Evolutionary conservation across 768 basidiomycete genomes (phyloP).

Genomic region (Rhodotorula paludigena): DNA sequence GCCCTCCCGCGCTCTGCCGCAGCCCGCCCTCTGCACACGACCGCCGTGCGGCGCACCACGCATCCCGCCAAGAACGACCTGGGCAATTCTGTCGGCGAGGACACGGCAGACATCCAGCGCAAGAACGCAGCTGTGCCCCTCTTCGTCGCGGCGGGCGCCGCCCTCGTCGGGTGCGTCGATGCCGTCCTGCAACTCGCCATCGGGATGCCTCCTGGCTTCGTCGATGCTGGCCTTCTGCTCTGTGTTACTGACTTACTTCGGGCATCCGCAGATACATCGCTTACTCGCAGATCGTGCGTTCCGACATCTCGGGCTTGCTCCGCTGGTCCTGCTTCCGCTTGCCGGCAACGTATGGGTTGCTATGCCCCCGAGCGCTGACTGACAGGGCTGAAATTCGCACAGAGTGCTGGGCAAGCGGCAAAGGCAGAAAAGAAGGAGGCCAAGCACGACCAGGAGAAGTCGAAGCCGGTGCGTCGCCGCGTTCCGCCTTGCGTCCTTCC

Average conservation of each 20-base stretch:
- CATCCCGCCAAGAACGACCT: neutral
- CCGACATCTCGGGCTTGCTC: neutral
- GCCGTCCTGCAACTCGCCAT: neutral
- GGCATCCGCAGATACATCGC: neutral
- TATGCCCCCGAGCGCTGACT: no score
- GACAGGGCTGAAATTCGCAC: no score
- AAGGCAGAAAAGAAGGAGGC: neutral
- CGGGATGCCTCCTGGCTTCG: neutral
- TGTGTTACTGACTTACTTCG: neutral
- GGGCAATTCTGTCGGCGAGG: neutral
- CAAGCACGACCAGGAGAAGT: neutral
- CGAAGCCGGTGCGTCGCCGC: neutral
- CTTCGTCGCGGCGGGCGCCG: neutral
- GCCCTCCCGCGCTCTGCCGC: neutral
- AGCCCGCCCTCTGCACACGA: neutral
- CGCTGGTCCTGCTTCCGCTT: no score
- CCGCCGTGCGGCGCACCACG: neutral
- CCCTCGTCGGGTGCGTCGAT: neutral
- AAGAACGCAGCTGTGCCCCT: conserved; percentile 4
- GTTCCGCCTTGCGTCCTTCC: neutral
- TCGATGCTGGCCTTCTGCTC: neutral
- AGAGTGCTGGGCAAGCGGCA: neutral
- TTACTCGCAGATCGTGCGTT: conserved; percentile 5
- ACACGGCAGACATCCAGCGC: neutral
- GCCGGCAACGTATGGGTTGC: no score